Evolutionary conservation across 768 basidiomycete genomes (phyloP).

Genomic region (Rhodotorula kratochvilovae): DNA sequence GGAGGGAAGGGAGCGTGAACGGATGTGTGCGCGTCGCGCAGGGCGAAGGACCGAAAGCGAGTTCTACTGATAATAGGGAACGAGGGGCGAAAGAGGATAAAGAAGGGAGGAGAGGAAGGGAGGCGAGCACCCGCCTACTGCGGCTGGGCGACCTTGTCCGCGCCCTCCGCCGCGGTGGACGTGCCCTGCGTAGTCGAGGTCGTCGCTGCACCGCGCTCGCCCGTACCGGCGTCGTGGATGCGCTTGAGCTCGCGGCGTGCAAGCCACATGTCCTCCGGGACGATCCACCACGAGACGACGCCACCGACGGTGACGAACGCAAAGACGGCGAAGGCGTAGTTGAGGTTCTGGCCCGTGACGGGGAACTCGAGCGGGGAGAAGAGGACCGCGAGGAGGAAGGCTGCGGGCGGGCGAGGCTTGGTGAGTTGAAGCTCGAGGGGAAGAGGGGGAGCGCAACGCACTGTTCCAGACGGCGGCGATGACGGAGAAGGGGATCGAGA

Average conservation of each 20-base stretch:
- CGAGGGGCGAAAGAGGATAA: no score
- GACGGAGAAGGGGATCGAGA: constrained; percentile 64
- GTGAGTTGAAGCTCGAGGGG: neutral
- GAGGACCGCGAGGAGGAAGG: constrained; percentile 28
- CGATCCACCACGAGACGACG: constrained; percentile 69
- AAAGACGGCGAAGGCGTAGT: constrained; percentile 77
- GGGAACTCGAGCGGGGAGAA: constrained; percentile 81
- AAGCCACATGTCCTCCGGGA: constrained; percentile 75
- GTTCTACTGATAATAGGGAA: no score
- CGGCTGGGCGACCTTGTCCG: neutral
- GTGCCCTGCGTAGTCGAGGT: neutral
- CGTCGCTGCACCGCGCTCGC: neutral
- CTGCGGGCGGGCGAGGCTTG: neutral
- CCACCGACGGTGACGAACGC: constrained; percentile 73
- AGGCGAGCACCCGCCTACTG: no score
- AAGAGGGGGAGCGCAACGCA: constrained; percentile 20
- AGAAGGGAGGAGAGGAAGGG: no score
- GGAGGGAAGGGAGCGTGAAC: no score
- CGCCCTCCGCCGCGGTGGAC: neutral
- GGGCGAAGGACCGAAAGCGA: no score
- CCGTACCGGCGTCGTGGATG: neutral
- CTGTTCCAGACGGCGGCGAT: constrained; percentile 67
- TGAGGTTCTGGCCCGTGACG: constrained; percentile 68
- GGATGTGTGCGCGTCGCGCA: no score
- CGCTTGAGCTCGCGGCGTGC: neutral